A percentile compares a stretch with the other conserved stretches of the same genome.
Evolutionary conservation across 2,329 filamentous ascomycete genomes (phyloP).

Genomic region (Aspergillus oerlinghausenensis): DNA sequence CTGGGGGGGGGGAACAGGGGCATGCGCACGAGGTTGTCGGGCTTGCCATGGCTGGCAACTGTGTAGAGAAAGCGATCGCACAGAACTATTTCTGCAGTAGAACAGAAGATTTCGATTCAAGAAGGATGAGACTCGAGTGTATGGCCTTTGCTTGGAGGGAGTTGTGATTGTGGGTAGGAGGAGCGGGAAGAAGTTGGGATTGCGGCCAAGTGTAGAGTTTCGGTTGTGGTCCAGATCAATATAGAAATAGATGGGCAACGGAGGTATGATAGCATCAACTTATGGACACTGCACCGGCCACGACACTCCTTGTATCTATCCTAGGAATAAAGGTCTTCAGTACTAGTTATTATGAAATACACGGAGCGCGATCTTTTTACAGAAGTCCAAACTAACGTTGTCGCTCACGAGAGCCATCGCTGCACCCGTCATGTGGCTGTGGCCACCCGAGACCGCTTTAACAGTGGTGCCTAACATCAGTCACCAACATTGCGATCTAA

Average conservation of each 20-base stretch:
- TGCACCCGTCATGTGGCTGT: slow-evolving; percentile 16
- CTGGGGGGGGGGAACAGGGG: slow-evolving; percentile 20
- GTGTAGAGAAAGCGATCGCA: slow-evolving; percentile 5
- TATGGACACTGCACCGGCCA: neutral
- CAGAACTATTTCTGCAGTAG: slow-evolving; percentile 1
- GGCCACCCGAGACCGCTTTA: slow-evolving; percentile 11
- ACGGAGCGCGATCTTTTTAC: neutral
- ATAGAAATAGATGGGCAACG: neutral
- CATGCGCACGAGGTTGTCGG: slow-evolving; percentile 41
- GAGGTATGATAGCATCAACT: neutral
- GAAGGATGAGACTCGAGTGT: neutral
- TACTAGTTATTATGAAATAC: neutral
- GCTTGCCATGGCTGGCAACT: slow-evolving; percentile 42
- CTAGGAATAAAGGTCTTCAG: neutral
- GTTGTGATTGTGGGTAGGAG: slow-evolving; percentile 9
- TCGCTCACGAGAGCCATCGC: neutral
- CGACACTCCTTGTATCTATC: neutral
- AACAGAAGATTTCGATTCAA: slow-evolving; percentile 7
- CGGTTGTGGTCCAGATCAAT: slow-evolving; percentile 8
- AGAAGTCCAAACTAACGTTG: neutral
- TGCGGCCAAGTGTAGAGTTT: slow-evolving; percentile 17
- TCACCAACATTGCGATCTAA: neutral
- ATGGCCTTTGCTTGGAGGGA: neutral
- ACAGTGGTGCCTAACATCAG: slow-evolving; percentile 11
- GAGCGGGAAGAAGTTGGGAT: slow-evolving; percentile 11